phyloP scores from a whole-genome alignment of 441 rosid species.

The Arabidopsis hybrid region DNA sequence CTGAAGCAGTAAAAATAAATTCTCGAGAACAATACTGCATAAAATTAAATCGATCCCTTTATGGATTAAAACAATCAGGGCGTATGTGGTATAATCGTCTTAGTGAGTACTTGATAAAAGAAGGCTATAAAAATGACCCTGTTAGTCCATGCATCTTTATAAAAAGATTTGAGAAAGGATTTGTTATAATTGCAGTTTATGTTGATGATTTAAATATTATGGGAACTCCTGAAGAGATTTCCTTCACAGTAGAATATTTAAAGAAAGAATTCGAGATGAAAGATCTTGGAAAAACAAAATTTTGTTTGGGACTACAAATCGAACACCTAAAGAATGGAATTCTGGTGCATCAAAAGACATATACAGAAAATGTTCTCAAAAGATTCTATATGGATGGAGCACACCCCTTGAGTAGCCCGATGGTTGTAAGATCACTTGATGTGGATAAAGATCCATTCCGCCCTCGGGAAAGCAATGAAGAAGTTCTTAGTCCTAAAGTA shows the following conservation, averaged over 20 bases:
- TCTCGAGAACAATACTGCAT: neutral
- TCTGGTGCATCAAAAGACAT: too few relatives aligned
- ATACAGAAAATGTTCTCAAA: too few relatives aligned
- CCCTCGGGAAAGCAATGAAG: too few relatives aligned
- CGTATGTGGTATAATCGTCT: neutral
- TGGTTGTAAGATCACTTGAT: too few relatives aligned
- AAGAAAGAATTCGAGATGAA: too few relatives aligned
- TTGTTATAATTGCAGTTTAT: slow-evolving; percentile 2
- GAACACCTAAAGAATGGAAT: too few relatives aligned
- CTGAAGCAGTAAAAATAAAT: neutral
- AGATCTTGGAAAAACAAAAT: too few relatives aligned
- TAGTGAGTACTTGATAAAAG: neutral
- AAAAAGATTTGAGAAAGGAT: neutral
- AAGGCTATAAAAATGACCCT: neutral
- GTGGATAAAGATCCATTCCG: too few relatives aligned
- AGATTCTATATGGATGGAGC: too few relatives aligned
- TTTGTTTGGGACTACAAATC: too few relatives aligned
- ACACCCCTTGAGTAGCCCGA: too few relatives aligned
- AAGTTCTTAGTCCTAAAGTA: too few relatives aligned
- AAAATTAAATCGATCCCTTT: neutral
- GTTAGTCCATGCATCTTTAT: neutral
- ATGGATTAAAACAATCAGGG: neutral
- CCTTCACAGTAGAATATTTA: neutral
- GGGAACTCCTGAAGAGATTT: neutral
- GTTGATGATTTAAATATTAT: slow-evolving; percentile 15